phyloP scores from a whole-genome alignment of 75 land plant genomes.

The Picea glauca region DNA sequence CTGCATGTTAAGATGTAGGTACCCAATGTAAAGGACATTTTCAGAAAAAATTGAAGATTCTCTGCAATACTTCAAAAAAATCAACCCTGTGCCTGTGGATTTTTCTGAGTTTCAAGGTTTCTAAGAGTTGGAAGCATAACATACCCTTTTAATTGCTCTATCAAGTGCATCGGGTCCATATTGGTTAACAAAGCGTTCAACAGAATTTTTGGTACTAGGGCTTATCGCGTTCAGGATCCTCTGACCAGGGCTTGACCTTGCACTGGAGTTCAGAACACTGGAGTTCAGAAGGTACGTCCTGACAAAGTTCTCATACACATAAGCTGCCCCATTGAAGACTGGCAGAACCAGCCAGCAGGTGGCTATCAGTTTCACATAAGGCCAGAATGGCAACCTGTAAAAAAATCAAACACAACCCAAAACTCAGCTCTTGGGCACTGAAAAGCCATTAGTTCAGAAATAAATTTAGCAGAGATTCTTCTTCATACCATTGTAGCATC shows the following conservation, averaged over 20 bases:
- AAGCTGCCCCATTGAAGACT: constrained; percentile 43
- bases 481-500: constrained; percentile 34
- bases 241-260: constrained; percentile 18
- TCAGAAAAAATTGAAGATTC: too few species aligned
- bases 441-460: too few species aligned
- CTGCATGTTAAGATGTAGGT: too few species aligned
- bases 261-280: constrained; percentile 14
- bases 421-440: too few species aligned
- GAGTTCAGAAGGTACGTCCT: constrained; percentile 5
- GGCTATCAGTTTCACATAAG: constrained; percentile 22
- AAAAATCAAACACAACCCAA: neutral
- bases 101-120: too few species aligned
- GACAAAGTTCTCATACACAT: constrained; percentile 34
- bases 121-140: neutral
- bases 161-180: constrained; percentile 72
- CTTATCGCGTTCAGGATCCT: constrained; percentile 61
- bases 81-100: too few species aligned
- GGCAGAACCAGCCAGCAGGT: constrained; percentile 41
- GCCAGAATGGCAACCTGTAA: constrained; percentile 58
- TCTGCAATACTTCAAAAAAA: too few species aligned
- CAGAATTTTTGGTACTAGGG: constrained; percentile 51
- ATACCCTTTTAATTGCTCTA: constrained; percentile 60
- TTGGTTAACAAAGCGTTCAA: constrained; percentile 50
- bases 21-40: too few species aligned
- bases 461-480: neutral